Evolutionary conservation across 345 rosid genomes (phyloP), one percentile per base, ranked within the genome.

Genomic region (Adansonia digitata): DNA sequence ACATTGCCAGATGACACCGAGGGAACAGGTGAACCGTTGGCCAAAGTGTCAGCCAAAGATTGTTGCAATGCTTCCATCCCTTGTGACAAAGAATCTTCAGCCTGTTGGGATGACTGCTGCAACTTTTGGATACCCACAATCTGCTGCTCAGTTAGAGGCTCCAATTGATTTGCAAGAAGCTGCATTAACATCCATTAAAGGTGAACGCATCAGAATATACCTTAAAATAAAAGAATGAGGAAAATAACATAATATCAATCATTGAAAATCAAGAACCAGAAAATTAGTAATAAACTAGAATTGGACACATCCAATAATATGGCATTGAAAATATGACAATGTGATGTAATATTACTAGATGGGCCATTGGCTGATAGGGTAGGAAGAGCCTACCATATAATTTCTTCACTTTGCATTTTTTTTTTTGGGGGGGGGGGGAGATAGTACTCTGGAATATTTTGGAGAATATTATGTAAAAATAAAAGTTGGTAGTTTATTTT

Each of bases 61-160:
- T 59, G 63, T 27, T 59, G 63, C 63, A 59, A 14, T 59, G 97
- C 98, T 79, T 94, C 98, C 97, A 94, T 91, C 68, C 98, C 98
- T 75, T 94, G 97, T 46, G 97, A 94, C 66, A 94, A 83, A 55
- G 98, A 97, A 85, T 94, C 98, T 79, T 94, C 98, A 18, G 94
- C 97, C 85, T 94, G 98, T 62, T 89, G 97, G 22, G 98, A 91
- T 17, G 97, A 92, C 69, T 90, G 97, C 78, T 91, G 98, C 73
- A 94, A 78, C 83, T 87, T 93, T 77, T 74, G 78, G 69, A 93
- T 81, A 74, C 84, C 84, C 79, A 85, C 34, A 61, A 86, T 77
- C 81, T 93, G 98, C 55, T 89, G 91, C 85, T 93, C 98, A 0
- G 98, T 91, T 75, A 93, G 80, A 68, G 98, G 98, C 89, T 93